phyloP scores from a whole-genome alignment of 768 basidiomycete genomes.

The button mushroom (Agaricus bisporus) region DNA sequence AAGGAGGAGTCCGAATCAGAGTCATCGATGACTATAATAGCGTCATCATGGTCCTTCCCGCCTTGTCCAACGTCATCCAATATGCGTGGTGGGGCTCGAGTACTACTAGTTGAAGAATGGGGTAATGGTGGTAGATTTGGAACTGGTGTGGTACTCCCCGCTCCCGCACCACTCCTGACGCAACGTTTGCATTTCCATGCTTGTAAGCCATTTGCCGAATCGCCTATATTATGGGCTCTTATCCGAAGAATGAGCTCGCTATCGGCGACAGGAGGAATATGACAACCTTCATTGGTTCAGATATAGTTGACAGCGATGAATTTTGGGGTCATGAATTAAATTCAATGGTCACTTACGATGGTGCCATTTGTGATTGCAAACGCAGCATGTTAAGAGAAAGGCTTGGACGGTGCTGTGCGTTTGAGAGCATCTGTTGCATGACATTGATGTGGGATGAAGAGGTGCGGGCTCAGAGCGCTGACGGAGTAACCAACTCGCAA shows the following conservation, averaged over 20 bases:
- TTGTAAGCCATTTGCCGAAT: constrained; percentile 12
- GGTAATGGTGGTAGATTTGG: neutral
- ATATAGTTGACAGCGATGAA: neutral
- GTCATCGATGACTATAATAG: neutral
- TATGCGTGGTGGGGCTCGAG: neutral
- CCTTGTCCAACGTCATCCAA: neutral
- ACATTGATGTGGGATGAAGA: neutral
- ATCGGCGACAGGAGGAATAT: constrained; percentile 27
- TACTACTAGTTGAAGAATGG: too few species aligned
- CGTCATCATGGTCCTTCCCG: neutral
- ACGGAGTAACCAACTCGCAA: too few species aligned
- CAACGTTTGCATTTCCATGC: constrained; percentile 20
- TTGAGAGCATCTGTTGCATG: constrained; percentile 21
- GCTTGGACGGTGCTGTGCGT: constrained; percentile 18
- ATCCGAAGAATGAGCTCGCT: constrained; percentile 24
- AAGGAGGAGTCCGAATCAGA: neutral
- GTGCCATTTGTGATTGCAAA: constrained; percentile 27
- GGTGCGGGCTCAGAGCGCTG: too few species aligned
- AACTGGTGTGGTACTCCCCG: neutral
- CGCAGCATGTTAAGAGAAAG: constrained; percentile 27
- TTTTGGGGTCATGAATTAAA: neutral
- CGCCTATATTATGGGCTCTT: constrained; percentile 14
- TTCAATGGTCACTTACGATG: constrained; percentile 24
- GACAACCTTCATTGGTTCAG: constrained; percentile 23
- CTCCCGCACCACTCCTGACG: neutral